These are phyloP conservation scores for Neurospora sp. DNA, from an alignment of 495 filamentous ascomycete genomes.

Conservation along the genomic window DNA sequence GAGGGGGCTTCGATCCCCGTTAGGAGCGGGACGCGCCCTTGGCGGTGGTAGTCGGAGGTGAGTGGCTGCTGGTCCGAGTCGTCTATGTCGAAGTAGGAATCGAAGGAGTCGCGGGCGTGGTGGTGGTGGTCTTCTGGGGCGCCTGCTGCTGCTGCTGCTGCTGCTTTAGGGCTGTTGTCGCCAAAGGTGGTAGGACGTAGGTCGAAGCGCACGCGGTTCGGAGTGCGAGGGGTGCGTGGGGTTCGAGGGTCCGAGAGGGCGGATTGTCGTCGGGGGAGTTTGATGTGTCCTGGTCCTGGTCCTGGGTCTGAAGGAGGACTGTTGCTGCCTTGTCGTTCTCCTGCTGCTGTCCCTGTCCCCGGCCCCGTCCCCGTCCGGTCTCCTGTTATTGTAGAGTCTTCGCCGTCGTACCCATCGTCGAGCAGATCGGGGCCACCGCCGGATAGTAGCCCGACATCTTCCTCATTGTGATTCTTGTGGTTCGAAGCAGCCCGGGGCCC, in stretches of 20 bases:
- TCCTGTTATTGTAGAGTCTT: constrained; percentile 24
- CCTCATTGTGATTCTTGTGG: constrained; percentile 20
- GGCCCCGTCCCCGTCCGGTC: constrained; percentile 11
- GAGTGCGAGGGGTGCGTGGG: constrained; percentile 61
- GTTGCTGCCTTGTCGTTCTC: background rate
- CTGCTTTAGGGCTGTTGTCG: constrained; percentile 12
- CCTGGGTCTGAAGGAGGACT: background rate
- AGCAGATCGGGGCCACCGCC: constrained; percentile 14
- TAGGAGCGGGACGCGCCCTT: constrained; percentile 58
- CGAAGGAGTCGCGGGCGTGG: constrained; percentile 31
- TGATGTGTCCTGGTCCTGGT: background rate
- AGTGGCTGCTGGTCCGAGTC: constrained; percentile 6
- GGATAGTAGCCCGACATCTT: constrained; percentile 36
- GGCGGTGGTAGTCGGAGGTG: constrained; percentile 23
- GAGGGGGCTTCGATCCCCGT: constrained; percentile 82
- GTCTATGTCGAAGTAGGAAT: constrained; percentile 19
- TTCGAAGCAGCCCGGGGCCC: background rate
- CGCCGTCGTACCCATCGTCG: constrained; percentile 16
- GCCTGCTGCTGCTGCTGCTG: background rate
- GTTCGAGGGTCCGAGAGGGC: background rate
- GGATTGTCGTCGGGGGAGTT: background rate
- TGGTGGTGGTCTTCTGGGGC: constrained; percentile 30
- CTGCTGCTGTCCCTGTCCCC: background rate
- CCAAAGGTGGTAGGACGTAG: constrained; percentile 40
- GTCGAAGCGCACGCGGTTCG: constrained; percentile 82